Conservation (phyloP, 805 yeast genomes). For the Kodamaea neixiangensis region DNA sequence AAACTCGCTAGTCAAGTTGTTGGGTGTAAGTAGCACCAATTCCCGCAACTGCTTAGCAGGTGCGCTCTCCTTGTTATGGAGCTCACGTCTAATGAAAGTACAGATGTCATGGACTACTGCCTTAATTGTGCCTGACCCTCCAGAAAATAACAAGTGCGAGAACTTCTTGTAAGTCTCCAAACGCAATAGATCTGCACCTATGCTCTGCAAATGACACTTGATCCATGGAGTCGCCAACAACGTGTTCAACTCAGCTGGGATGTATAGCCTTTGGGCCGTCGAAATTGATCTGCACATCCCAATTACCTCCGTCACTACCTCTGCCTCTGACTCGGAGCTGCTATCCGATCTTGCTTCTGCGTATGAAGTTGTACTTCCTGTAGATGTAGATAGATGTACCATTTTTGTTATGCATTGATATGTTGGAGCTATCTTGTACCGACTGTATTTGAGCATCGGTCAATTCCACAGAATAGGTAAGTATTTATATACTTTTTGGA, state of each 20-base stretch:
- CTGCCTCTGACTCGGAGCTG: background rate
- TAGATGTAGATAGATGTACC: background rate
- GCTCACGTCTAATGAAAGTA: constrained; percentile 32
- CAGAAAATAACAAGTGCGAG: constrained; percentile 24
- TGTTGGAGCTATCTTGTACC: background rate
- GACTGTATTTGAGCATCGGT: background rate
- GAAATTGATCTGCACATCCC: background rate
- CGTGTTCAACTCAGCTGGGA: constrained; percentile 13
- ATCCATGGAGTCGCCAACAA: constrained; percentile 27
- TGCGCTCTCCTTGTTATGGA: constrained; percentile 17
- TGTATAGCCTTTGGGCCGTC: background rate
- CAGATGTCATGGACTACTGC: constrained; percentile 35
- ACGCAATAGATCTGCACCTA: constrained; percentile 37
- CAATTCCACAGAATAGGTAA: background rate
- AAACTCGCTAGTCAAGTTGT: background rate
- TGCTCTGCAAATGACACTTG: constrained; percentile 32
- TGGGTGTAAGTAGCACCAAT: constrained; percentile 17
- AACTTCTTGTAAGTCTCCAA: constrained; percentile 36
- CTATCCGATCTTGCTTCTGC: background rate
- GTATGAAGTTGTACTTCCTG: background rate
- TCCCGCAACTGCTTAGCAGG: constrained; percentile 23
- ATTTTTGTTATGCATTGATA: background rate
- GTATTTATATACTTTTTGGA: background rate
- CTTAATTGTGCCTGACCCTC: constrained; percentile 37
- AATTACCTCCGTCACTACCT: background rate